phyloP scores from a whole-genome alignment of 2,329 filamentous ascomycete genomes.

The Emergomyces orientalis region DNA sequence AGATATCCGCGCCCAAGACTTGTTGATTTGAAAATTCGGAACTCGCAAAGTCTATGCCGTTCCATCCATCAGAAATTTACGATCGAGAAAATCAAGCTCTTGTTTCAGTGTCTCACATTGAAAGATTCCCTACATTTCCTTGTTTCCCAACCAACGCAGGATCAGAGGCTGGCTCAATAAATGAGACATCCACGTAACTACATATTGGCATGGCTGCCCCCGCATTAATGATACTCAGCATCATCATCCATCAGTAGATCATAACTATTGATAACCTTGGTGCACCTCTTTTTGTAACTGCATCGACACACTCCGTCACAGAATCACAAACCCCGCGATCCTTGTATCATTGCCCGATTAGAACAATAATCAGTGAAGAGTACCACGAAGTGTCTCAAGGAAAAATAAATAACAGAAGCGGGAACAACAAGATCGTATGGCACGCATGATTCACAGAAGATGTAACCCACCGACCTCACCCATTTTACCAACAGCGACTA shows the following conservation, averaged over 20 bases:
- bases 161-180: neutral
- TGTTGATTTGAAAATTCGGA: neutral
- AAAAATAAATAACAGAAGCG: neutral
- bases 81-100: neutral
- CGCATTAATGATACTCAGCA: neutral
- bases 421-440: neutral
- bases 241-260: neutral
- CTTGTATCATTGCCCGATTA: neutral
- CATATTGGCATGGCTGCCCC: too few relatives aligned
- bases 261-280: too few relatives aligned
- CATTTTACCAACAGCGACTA: neutral
- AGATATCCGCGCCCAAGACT: neutral
- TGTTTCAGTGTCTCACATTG: neutral
- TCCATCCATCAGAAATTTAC: neutral
- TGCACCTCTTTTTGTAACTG: too few relatives aligned
- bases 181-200: neutral
- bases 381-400: neutral
- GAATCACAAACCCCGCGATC: neutral
- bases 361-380: neutral
- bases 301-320: neutral
- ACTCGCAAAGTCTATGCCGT: neutral
- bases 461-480: neutral
- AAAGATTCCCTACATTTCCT: neutral
- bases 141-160: neutral
- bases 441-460: neutral